phyloP scores from a whole-genome alignment of 1,139 yeast genomes.

The Candida dubliniensis region DNA sequence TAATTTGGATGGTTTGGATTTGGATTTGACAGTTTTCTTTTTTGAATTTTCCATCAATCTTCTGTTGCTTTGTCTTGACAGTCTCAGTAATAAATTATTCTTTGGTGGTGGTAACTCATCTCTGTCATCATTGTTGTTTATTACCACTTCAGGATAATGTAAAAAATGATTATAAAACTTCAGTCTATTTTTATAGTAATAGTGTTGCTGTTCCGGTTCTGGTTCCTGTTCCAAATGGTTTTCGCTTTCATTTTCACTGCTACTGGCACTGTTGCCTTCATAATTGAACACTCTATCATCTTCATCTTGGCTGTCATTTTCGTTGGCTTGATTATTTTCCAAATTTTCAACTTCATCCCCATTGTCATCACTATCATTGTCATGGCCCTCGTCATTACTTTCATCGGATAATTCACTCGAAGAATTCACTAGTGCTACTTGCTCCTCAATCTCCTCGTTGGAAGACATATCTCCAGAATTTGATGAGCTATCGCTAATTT shows the following conservation, averaged over 20 bases:
- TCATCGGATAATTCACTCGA: neutral
- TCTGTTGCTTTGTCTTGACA: too few relatives aligned
- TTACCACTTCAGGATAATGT: too few relatives aligned
- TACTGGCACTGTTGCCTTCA: neutral
- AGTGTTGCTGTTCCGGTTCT: neutral
- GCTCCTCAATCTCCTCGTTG: neutral
- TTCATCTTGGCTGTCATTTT: too few relatives aligned
- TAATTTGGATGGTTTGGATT: too few relatives aligned
- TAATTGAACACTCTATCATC: conserved; percentile 4
- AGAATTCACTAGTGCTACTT: neutral
- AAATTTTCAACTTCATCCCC: neutral
- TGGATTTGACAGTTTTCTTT: too few relatives aligned
- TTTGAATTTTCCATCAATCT: too few relatives aligned
- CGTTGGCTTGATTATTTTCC: too few relatives aligned
- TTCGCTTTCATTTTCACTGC: neutral
- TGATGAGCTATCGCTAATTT: neutral
- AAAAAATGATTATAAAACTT: too few relatives aligned
- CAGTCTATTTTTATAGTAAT: too few relatives aligned
- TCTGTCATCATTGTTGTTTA: too few relatives aligned
- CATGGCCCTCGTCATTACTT: neutral
- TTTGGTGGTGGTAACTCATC: too few relatives aligned
- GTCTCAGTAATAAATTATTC: too few relatives aligned
- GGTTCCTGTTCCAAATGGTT: neutral
- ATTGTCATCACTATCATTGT: neutral
- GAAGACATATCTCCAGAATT: neutral